Evolutionary conservation across 164 flowering plant genomes (phyloP), one percentile per base, ranked within the genome.

Genomic region (Sedum album): DNA sequence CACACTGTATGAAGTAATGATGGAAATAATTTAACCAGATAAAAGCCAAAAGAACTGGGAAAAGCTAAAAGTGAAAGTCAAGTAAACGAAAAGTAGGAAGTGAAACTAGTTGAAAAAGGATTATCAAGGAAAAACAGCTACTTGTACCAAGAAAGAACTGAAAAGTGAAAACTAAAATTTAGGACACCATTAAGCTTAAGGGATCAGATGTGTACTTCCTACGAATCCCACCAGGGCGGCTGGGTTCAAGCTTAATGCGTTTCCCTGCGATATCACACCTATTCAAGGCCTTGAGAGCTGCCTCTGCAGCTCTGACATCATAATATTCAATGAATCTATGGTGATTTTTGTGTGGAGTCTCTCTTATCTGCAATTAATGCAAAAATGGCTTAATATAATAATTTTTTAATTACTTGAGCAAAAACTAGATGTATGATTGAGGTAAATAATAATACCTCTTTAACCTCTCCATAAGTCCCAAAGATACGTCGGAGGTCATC

Each of bases 161-260:
- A n/a, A n/a, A n/a, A 51, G 6, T 51, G 26, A 51, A 6, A 26
- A 21, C 14, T 51, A 14, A 55, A 55, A 55, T 9, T 13, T 31
- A 26, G 28, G 61, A 55, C 31, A 11, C 18, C 61, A 55, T 25
- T 25, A 5, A 25, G 61, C 42, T 18, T 25, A 8, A 64, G 66
- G 41, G 44, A 55, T 66, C 41, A 38, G 18, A 65, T 53, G 77
- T 86, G 49, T 77, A 93, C 98, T 84, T 93, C 60, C 98, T 79
- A 60, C 98, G 94, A 65, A 96, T 92, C 67, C 98, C 98, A 74
- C 98, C 97, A 61, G 98, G 98, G 64, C 98, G 90, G 72, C 98
- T 93, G 65, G 93, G 98, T 80, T 90, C 97, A 70, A 93, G 91
- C 76, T 93, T 93, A 66, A 93, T 93, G 67, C 94, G 92, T 75